Percentiles rank a stretch among this genome's conserved stretches.
phyloP scores from a whole-genome alignment of 306 rosid genomes.

The Gleditsia sinensis region DNA sequence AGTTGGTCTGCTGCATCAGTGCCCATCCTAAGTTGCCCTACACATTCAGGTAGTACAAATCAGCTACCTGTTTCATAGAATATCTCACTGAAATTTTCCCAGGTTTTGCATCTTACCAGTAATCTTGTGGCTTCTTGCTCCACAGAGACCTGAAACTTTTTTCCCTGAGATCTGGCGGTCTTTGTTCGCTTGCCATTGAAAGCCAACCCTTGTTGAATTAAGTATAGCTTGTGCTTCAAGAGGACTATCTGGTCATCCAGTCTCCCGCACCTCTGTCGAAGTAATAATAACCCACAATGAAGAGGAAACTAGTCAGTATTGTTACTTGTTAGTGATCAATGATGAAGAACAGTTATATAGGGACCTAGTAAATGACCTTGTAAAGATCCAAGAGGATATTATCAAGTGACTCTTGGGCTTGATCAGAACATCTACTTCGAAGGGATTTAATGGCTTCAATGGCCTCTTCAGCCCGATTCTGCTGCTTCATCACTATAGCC shows the following conservation, averaged over 20 bases:
- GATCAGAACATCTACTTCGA: slow-evolving; percentile 86
- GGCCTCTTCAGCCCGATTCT: slow-evolving; percentile 94
- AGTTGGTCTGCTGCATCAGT: slow-evolving; percentile 91
- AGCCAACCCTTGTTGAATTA: slow-evolving; percentile 95
- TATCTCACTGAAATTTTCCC: not conserved
- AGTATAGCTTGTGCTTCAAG: slow-evolving; percentile 74
- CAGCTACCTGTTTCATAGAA: not conserved
- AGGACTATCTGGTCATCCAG: slow-evolving; percentile 85
- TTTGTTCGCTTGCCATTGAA: slow-evolving; percentile 97
- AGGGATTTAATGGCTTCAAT: slow-evolving; percentile 92
- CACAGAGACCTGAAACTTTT: slow-evolving; percentile 95
- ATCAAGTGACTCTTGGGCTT: slow-evolving; percentile 97
- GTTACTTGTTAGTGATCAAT: not conserved
- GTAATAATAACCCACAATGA: not conserved
- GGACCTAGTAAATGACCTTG: slow-evolving; percentile 52
- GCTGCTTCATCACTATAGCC: slow-evolving; percentile 99
- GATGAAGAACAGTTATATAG: not conserved
- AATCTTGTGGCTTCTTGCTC: slow-evolving; percentile 98
- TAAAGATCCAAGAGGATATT: slow-evolving; percentile 93
- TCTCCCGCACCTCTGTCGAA: slow-evolving; percentile 86
- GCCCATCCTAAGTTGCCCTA: slow-evolving; percentile 99
- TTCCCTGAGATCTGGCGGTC: slow-evolving; percentile 98
- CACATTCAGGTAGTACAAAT: slow-evolving; percentile 14
- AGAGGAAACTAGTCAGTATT: not conserved
- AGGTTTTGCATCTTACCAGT: slow-evolving; percentile 51